Base-by-base conservation (phyloP, 768 basidiomycete species). In the Mycena rebaudengoi region DNA sequence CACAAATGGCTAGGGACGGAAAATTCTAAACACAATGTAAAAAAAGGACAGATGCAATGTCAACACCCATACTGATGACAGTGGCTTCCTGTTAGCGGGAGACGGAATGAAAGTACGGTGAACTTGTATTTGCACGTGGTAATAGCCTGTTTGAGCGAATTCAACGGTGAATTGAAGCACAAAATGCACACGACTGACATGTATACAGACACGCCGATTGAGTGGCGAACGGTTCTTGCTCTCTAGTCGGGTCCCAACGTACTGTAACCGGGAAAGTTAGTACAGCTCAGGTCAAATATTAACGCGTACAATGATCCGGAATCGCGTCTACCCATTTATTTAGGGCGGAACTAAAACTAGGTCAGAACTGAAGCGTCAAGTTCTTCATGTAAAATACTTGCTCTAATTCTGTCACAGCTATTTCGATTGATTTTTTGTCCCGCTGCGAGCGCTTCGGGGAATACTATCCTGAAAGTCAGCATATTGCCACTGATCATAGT, bases 1-100 rank as follows among this genome's bases (percentile, higher is more conserved):
- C 83, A 71, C 88, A 90, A 55, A 90, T 90, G 0, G 88, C 87
- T 8, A 90, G 80, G 0, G 88, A 89, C 1, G 89, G 88, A 68
- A 88, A 85, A 1, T 81, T 78, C 33, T 66, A 29, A 5, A 61
- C 21, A 23, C 0, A 18, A 0, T 10, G 18, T 21, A 33, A n/a
- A 56, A 12, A 30, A 4, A 30, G 14, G 5, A 21, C 37, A 1
- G 13, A 39, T 21, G 5, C 18, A 32, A 35, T 3, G 33, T 7
- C 25, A 11, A n/a, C 1, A 25, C 8, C 25, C 52, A 12, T 35
- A 66, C 65, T 2, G 66, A 59, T n/a, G 56, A 57, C n/a, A 85
- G 70, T 2, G 76, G 72, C 0, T 80, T 76, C 0, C 81, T 78
- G 48, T 81, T 82, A 48, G 77, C 73, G 5, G 82, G 80, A 2